Conservation (phyloP, 129 eudicot species). For the Chrysanthemum makinoi region DNA sequence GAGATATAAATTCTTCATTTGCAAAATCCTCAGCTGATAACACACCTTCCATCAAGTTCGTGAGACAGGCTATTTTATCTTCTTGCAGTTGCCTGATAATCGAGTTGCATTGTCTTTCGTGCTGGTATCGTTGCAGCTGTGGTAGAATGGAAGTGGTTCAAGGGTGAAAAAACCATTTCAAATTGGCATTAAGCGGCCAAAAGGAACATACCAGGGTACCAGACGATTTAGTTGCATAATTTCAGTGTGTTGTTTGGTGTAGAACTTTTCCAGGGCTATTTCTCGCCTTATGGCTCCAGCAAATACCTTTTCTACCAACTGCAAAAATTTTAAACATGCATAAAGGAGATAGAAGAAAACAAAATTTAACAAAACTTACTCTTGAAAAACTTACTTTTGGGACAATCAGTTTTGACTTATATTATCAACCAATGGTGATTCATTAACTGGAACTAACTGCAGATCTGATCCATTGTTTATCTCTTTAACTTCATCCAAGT, state of each 20-base stretch:
- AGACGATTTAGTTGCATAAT: conserved; percentile 86
- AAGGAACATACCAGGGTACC: conserved; percentile 41
- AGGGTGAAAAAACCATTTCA: background rate
- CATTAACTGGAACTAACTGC: conserved; percentile 70
- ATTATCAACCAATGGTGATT: conserved; percentile 46
- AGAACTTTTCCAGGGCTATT: conserved; percentile 88
- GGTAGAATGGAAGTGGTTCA: conserved; percentile 3
- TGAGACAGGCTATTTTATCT: conserved; percentile 88
- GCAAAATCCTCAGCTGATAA: conserved; percentile 73
- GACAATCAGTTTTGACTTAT: conserved; percentile 52
- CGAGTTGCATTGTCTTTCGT: conserved; percentile 87
- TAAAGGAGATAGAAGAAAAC: background rate
- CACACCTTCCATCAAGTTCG: conserved; percentile 87
- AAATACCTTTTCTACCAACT: conserved; percentile 94
- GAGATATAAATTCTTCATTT: conserved; percentile 59
- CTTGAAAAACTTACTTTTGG: conserved; percentile 59
- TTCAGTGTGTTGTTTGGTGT: conserved; percentile 66
- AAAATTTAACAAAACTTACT: background rate
- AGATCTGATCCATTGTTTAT: conserved; percentile 34
- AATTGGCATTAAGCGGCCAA: background rate
- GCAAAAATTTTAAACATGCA: conserved; percentile 24
- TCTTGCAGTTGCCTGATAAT: conserved; percentile 78
- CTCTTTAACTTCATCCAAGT: conserved; percentile 36
- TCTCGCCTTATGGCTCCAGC: conserved; percentile 98
- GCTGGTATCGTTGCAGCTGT: conserved; percentile 86